Evolutionary conservation across 2,329 filamentous ascomycete genomes (phyloP), one percentile per base, ranked within the genome.

Genomic region (Volutella citrinella): DNA sequence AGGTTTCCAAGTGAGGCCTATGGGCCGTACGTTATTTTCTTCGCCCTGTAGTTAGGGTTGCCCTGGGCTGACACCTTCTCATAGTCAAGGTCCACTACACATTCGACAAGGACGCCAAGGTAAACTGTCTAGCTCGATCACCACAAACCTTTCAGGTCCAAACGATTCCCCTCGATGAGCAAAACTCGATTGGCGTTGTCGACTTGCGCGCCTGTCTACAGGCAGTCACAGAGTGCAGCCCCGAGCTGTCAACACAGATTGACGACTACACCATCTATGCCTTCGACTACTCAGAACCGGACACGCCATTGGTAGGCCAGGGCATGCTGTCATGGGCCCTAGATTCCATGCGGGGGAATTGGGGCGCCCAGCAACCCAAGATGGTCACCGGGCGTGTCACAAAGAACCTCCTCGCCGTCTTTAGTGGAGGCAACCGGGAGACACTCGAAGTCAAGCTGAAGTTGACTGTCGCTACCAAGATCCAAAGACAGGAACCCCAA

Each of bases 71-170:
- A 52, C 49, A 27, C 15, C 25, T 24, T 30, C 25, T 22, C 48
- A 25, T 62, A 95, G 90, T 97, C 63, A 97, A 97, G 73, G 85
- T 97, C 30, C 82, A 95, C 42, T 98, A 97, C 65, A 95, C 89
- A 19, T 96, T 97, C 65, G 90, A 97, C 61, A 82, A 83, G 56
- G 83, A 91, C 48, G 84, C 80, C 65, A 89, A 89, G 64, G 83
- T 88, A 45, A 90, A 91, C 57, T 96, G 89, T 63, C 74, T 98
- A 30, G 90, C 91, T 40, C 79, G 91, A 53, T 84, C 87, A 70
- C 84, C 87, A 13, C 82, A 91, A 39, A 74, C 84, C 12, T 71
- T 95, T 38, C 76, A 84, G 32, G 80, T 96, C 22, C 87, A 89
- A 52, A 87, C 88, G 4, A 77, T 94, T 11, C 75, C 80, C 16